Percentiles rank a stretch among this genome's conserved stretches.
phyloP scores from a whole-genome alignment of 139 green algal genomes.

The Astrephomene gubernaculifera region DNA sequence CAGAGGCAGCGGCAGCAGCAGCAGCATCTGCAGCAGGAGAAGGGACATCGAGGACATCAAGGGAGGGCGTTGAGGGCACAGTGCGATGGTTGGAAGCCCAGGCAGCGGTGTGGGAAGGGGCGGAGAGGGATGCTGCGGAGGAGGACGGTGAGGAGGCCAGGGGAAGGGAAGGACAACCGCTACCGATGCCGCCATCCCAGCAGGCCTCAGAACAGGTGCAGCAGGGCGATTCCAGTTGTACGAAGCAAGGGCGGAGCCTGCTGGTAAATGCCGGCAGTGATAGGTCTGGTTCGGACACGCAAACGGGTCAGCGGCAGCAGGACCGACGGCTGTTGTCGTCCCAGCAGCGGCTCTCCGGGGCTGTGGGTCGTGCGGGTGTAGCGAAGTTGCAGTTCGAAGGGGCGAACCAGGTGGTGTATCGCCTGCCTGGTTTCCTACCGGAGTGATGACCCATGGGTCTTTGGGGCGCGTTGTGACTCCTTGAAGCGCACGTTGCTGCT shows the following conservation, averaged over 20 bases:
- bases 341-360: not conserved
- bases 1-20: not conserved
- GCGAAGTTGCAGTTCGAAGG: conserved; percentile 48
- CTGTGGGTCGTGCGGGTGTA: not conserved
- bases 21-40: not conserved
- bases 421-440: too few relatives aligned
- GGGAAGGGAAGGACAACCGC: too few relatives aligned
- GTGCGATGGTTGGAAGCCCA: not conserved
- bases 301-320: not conserved
- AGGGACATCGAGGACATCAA: not conserved
- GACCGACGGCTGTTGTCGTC: not conserved
- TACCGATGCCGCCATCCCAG: too few relatives aligned
- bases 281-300: not conserved
- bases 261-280: not conserved
- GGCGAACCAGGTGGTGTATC: conserved; percentile 56
- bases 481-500: too few relatives aligned
- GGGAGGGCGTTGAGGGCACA: not conserved
- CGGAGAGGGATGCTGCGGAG: not conserved
- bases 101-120: not conserved
- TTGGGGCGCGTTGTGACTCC: too few relatives aligned
- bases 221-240: too few relatives aligned
- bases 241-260: not conserved
- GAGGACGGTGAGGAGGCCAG: not conserved
- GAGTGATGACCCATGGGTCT: too few relatives aligned
- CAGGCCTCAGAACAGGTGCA: too few relatives aligned